A percentile compares a stretch with the other conserved stretches of the same genome.
Conservation (phyloP, 2,329 filamentous ascomycete genomes). For the Alternaria arborescens region DNA sequence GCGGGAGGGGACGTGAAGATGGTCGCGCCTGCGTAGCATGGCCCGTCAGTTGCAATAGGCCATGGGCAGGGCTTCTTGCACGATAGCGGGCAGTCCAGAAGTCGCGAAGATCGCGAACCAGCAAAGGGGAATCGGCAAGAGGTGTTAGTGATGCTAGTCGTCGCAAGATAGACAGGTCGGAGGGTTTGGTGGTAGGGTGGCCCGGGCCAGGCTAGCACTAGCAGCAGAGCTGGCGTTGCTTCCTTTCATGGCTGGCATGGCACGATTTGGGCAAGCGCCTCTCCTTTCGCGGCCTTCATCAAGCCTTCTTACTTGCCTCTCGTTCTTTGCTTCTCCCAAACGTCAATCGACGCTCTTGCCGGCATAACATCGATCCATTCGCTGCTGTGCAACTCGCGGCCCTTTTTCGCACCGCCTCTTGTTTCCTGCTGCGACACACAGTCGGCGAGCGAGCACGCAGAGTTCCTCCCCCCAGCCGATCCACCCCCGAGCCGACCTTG, state of each 20-base stretch:
- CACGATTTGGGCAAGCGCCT: slow-evolving; percentile 27
- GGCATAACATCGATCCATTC: slow-evolving; percentile 22
- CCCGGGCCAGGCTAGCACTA: slow-evolving; percentile 20
- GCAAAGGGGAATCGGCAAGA: slow-evolving; percentile 7
- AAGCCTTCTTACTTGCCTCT: slow-evolving; percentile 21
- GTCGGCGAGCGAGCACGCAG: slow-evolving; percentile 23
- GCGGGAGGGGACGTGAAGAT: slow-evolving; percentile 9
- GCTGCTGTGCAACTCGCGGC: slow-evolving; percentile 38
- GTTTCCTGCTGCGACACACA: slow-evolving; percentile 37
- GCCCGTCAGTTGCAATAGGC: background rate
- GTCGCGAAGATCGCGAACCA: background rate
- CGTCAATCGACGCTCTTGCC: slow-evolving; percentile 20
- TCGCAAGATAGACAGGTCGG: slow-evolving; percentile 20
- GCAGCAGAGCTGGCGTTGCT: slow-evolving; percentile 25
- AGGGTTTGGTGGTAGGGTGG: slow-evolving; percentile 22
- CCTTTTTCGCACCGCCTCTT: slow-evolving; percentile 23
- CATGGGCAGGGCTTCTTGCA: background rate
- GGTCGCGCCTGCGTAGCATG: background rate
- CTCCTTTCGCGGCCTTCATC: slow-evolving; percentile 34
- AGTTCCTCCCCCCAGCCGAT: slow-evolving; percentile 25
- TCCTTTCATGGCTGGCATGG: slow-evolving; percentile 25
- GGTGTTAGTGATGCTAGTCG: slow-evolving; percentile 5
- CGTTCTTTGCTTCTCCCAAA: slow-evolving; percentile 24
- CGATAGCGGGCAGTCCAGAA: background rate
- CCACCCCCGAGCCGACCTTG: slow-evolving; percentile 38